Conservation (phyloP, 2,329 filamentous ascomycete species). For the Mycosphaerella arachidis region DNA sequence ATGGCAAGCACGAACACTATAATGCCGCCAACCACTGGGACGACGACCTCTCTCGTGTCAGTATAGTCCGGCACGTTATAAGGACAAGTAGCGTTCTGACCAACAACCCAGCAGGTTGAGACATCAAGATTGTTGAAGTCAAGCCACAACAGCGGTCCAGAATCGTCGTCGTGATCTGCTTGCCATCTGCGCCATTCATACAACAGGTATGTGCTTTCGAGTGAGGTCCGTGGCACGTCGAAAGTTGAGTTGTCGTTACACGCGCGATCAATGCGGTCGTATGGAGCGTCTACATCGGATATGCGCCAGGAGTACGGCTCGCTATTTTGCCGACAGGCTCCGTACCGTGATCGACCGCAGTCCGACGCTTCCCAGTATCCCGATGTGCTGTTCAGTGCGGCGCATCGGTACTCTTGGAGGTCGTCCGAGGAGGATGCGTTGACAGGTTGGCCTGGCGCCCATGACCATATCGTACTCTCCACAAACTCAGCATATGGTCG, state of each 20-base stretch:
- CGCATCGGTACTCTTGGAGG: conserved; percentile 46
- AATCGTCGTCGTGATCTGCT: conserved; percentile 25
- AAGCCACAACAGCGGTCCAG: conserved; percentile 46
- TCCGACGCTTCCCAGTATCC: conserved; percentile 58
- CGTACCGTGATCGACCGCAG: conserved; percentile 49
- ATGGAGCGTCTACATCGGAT: conserved; percentile 38
- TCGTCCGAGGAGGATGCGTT: conserved; percentile 38
- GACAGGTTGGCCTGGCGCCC: conserved; percentile 53
- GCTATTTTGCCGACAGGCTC: conserved; percentile 52
- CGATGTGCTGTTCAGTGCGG: conserved; percentile 47
- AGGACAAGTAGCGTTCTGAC: conserved; percentile 54
- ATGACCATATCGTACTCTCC: conserved; percentile 55
- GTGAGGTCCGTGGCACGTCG: conserved; percentile 54
- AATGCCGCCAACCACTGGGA: conserved; percentile 59
- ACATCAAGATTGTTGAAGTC: conserved; percentile 58
- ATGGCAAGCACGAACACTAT: conserved; percentile 59
- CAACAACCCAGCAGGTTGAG: conserved; percentile 57
- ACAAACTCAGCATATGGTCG: conserved; percentile 50
- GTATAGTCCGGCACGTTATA: conserved; percentile 41
- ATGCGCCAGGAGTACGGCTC: conserved; percentile 58
- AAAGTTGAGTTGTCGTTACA: conserved; percentile 52
- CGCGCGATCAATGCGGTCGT: conserved; percentile 37
- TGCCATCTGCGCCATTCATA: conserved; percentile 28
- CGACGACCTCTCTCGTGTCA: conserved; percentile 49
- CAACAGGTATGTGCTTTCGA: conserved; percentile 59